Conservation (phyloP, 208 protist genomes). For the Trypanosoma brucei region DNA sequence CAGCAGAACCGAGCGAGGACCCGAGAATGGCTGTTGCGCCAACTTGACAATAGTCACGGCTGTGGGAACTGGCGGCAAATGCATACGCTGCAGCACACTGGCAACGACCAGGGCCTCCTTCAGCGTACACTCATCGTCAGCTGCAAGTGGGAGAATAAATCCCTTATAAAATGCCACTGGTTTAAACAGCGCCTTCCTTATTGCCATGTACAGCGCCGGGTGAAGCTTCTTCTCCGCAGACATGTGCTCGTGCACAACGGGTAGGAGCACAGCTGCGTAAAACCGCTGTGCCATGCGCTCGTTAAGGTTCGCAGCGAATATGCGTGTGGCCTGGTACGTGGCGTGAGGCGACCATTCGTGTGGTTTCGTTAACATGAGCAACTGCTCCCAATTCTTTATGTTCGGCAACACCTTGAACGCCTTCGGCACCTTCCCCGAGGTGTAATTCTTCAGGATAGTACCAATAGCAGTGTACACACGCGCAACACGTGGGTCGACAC, state of each 20-base stretch:
- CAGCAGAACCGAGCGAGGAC: slow-evolving; percentile 92
- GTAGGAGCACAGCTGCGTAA: slow-evolving; percentile 97
- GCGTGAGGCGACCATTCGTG: slow-evolving; percentile 94
- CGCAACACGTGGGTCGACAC: slow-evolving; percentile 79
- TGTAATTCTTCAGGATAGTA: slow-evolving; percentile 93
- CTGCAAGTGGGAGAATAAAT: slow-evolving; percentile 96
- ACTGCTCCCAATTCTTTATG: slow-evolving; percentile 96
- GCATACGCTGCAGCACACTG: slow-evolving; percentile 89
- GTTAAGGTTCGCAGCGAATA: slow-evolving; percentile 97
- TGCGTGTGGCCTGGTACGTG: slow-evolving; percentile 92
- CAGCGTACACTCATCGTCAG: slow-evolving; percentile 92
- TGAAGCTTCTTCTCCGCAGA: slow-evolving; percentile 92
- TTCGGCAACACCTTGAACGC: slow-evolving; percentile 98
- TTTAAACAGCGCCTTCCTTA: slow-evolving; percentile 98
- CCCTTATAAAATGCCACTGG: slow-evolving; percentile 99
- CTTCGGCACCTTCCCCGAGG: slow-evolving; percentile 98
- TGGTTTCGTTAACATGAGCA: slow-evolving; percentile 95
- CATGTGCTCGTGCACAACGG: slow-evolving; percentile 86
- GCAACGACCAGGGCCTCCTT: slow-evolving; percentile 94
- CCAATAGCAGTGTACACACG: slow-evolving; percentile 94
- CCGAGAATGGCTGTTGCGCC: slow-evolving; percentile 88
- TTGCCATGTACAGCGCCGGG: slow-evolving; percentile 97
- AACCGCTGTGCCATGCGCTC: slow-evolving; percentile 96
- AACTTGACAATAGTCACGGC: slow-evolving; percentile 94
- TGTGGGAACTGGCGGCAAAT: slow-evolving; percentile 88